A percentile compares a stretch with the other conserved stretches of the same genome.
Evolutionary conservation across 768 basidiomycete genomes (phyloP).

Genomic region (Epithele typhae): DNA sequence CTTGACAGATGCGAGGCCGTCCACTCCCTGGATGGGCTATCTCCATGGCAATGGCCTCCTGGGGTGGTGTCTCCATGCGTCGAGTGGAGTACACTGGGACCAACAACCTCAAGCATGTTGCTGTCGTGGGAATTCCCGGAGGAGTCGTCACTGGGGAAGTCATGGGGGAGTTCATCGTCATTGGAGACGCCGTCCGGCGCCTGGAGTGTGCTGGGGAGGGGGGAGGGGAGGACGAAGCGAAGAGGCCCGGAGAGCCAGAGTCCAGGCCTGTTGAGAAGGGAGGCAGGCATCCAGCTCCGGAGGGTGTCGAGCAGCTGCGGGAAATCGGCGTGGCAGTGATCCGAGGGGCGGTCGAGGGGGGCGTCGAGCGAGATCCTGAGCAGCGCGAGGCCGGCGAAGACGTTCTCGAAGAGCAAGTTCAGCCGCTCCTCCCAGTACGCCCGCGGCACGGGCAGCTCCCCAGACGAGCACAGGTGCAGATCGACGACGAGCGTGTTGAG

Average conservation of each 20-base stretch:
- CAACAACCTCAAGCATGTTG: not conserved
- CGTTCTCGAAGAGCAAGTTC: not conserved
- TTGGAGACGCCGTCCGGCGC: too few species aligned
- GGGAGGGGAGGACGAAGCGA: not conserved
- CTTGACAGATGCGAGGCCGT: too few species aligned
- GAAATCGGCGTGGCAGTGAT: too few species aligned
- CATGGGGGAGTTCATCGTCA: too few species aligned
- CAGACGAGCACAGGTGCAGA: not conserved
- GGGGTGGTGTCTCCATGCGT: too few species aligned
- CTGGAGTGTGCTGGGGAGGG: too few species aligned
- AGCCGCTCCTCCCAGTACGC: not conserved
- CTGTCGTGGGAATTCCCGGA: not conserved
- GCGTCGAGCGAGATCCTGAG: conserved; percentile 5
- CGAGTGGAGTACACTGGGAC: conserved; percentile 1
- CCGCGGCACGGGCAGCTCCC: not conserved
- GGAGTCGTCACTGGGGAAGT: too few species aligned
- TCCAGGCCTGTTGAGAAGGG: too few species aligned
- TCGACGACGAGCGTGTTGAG: conserved; percentile 1
- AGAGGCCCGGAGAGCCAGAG: too few species aligned
- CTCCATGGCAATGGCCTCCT: too few species aligned
- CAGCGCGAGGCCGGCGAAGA: conserved; percentile 1
- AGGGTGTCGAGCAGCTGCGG: too few species aligned
- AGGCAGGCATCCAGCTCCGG: not conserved
- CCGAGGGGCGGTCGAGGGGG: conserved; percentile 1
- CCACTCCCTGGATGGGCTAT: too few species aligned